Evolutionary conservation across 148 eudicot genomes (phyloP), one percentile per base, ranked within the genome.

Genomic region (Amaranthus cruentus): DNA sequence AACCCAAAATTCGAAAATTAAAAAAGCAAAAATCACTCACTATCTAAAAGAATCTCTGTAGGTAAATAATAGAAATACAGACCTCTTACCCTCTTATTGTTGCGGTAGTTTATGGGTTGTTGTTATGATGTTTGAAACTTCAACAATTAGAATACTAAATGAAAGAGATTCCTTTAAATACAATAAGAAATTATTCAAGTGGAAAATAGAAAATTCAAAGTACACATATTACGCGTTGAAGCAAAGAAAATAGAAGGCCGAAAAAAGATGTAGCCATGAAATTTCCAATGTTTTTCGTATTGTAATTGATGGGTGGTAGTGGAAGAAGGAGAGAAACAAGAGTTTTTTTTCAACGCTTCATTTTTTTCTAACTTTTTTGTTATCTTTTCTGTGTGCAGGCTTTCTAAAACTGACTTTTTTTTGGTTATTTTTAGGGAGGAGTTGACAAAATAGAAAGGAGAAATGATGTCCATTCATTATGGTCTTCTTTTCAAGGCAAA

Each of bases 321-420:
- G 4, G 54, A 69, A 53, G 14, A 69, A 42, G 43, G 51, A 46
- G 60, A 50, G 68, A 21, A 21, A 10, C 9, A 43, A 60, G 65
- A 68, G 73, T 69, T 73, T 79, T 73, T 79, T 58, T 79, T 79
- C 81, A 79, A 79, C 81, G 81, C 73, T 79, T 62, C 73, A 73
- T 73, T 73, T 62, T 55, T 4, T 9, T 64, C 9, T 65, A 42
- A 71, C 47, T 47, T 7, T 42, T 38, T 10, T 28, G 3, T 8
- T 28, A 28, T 28, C 2, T 28, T 28, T 28, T 28, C 38, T 28
- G 38, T 77, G 55, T 53, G 21, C 55, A 55, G 47, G 21, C 77
- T 66, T 54, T 64, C 11, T 42, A 11, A 49, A 53, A 13, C 54
- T 9, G 78, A 75, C 50, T 71, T 64, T 46, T 64, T 46, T 64